These are phyloP conservation scores for Colletotrichum euphorbiae DNA, from an alignment of 2,329 filamentous ascomycete species.

Conservation along the genomic window DNA sequence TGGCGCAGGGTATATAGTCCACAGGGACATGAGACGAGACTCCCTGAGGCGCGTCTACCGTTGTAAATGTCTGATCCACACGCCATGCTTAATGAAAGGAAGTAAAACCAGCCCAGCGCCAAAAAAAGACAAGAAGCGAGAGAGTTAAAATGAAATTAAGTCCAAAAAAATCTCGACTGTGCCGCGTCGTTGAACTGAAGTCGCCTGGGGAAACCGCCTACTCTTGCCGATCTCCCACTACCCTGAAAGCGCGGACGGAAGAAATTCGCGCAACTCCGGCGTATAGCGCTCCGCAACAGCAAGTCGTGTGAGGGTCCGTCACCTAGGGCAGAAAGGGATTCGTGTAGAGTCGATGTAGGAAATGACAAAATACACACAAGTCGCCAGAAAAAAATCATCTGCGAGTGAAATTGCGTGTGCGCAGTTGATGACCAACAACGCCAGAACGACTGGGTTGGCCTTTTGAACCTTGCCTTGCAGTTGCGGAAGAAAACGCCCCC, in stretches of 20 bases:
- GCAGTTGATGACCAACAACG: slow-evolving; percentile 6
- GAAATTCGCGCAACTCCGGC: slow-evolving; percentile 1
- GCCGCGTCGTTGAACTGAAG: slow-evolving; percentile 15
- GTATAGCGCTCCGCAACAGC: not conserved
- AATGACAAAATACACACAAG: not conserved
- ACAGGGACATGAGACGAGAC: slow-evolving; percentile 28
- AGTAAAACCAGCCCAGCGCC: slow-evolving; percentile 28
- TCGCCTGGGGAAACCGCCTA: slow-evolving; percentile 5
- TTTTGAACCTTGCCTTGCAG: not conserved
- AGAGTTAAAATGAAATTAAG: slow-evolving; percentile 14
- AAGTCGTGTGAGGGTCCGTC: not conserved
- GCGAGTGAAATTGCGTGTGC: slow-evolving; percentile 37
- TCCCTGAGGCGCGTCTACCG: slow-evolving; percentile 30
- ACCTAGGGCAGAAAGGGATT: slow-evolving; percentile 2
- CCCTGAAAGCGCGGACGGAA: slow-evolving; percentile 10
- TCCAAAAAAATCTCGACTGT: not conserved
- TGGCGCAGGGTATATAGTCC: slow-evolving; percentile 35
- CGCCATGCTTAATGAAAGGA: slow-evolving; percentile 40
- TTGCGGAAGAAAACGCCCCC: not conserved
- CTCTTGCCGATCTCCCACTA: slow-evolving; percentile 7
- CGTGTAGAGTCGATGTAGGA: slow-evolving; percentile 2
- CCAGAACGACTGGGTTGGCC: not conserved
- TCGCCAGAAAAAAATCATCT: slow-evolving; percentile 8
- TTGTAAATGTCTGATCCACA: slow-evolving; percentile 38
- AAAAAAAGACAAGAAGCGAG: slow-evolving; percentile 21